phyloP scores from a whole-genome alignment of 371 early-diverging fungal species.

The Chytridium lagenaria region DNA sequence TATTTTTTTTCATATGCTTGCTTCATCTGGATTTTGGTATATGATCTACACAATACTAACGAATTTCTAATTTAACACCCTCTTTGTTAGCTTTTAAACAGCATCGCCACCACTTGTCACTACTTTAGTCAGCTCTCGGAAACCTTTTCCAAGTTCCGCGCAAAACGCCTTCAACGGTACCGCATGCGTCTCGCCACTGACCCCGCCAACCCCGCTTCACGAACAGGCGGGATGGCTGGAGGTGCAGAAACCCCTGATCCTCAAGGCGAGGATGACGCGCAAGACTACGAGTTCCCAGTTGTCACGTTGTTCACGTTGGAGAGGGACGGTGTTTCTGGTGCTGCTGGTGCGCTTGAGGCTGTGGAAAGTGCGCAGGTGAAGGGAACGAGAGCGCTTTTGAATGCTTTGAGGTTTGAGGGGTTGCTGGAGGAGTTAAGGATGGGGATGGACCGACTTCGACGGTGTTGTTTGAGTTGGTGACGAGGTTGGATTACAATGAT shows the following conservation, averaged over 20 bases:
- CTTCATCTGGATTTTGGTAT: no score
- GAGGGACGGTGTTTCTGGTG: constrained; percentile 26
- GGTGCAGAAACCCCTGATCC: neutral
- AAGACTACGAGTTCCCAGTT: no score
- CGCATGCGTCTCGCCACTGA: neutral
- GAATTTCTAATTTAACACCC: neutral
- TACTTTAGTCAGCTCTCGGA: constrained; percentile 69
- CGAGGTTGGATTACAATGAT: constrained; percentile 68
- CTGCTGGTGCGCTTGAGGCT: constrained; percentile 45
- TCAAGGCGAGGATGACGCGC: no score
- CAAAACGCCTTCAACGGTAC: constrained; percentile 42
- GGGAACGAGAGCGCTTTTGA: constrained; percentile 74
- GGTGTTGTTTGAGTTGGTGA: constrained; percentile 74
- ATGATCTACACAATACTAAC: no score
- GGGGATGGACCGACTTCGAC: constrained; percentile 50
- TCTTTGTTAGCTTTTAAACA: constrained; percentile 65
- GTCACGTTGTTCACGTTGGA: neutral
- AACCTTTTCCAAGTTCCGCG: constrained; percentile 53
- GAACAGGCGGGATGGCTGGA: constrained; percentile 1
- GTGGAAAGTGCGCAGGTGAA: constrained; percentile 70
- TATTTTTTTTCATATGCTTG: constrained; percentile 9
- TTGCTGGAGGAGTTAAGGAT: constrained; percentile 44
- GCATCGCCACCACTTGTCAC: constrained; percentile 70
- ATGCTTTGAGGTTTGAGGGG: constrained; percentile 79
- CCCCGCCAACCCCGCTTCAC: constrained; percentile 11